Conservation (phyloP, 2,329 filamentous ascomycete species). For the Septoria petroselini region DNA sequence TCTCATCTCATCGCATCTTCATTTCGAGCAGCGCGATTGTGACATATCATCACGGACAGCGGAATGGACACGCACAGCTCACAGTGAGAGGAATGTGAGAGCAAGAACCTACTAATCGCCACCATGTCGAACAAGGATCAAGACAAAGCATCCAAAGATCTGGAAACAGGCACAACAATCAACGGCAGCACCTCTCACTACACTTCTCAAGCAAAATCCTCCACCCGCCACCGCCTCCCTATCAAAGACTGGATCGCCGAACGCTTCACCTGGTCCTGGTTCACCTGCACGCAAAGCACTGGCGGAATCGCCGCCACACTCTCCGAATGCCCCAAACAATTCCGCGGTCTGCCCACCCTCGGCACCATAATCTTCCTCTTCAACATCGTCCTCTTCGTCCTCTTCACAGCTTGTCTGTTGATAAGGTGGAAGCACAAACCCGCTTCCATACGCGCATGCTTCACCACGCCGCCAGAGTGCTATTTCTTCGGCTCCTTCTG, state of each 20-base stretch:
- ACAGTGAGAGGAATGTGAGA: not conserved
- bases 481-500: conserved; percentile 71
- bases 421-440: conserved; percentile 61
- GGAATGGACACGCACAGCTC: not conserved
- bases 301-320: conserved; percentile 67
- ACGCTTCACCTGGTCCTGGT: conserved; percentile 51
- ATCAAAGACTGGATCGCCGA: conserved; percentile 20
- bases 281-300: conserved; percentile 70
- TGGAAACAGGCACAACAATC: not conserved
- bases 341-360: conserved; percentile 61
- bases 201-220: not conserved
- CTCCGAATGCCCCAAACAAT: conserved; percentile 60
- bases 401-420: conserved; percentile 54
- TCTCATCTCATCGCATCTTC: not conserved
- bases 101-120: not conserved
- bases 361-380: conserved; percentile 65
- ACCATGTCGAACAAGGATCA: not conserved
- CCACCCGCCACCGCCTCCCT: conserved; percentile 9
- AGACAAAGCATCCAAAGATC: not conserved
- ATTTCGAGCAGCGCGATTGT: not conserved
- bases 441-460: conserved; percentile 54
- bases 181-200: not conserved
- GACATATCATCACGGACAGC: not conserved
- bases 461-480: conserved; percentile 63
- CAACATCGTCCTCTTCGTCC: conserved; percentile 63